Conservation (phyloP, 495 filamentous ascomycete species). For the Articulospora tetracladia region DNA sequence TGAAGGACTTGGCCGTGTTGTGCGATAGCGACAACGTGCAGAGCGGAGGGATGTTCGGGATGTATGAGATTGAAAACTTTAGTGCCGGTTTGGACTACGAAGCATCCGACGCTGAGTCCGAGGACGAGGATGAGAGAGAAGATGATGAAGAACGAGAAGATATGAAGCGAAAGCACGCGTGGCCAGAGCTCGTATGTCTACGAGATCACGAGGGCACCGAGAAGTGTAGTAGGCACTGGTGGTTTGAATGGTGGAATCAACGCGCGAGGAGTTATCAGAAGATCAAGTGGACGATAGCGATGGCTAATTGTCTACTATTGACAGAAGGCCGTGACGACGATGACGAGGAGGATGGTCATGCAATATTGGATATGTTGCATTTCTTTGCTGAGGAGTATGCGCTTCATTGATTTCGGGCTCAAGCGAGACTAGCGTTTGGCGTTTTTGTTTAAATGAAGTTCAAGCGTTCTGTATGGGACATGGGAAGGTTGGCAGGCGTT, state of each 20-base stretch:
- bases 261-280: neutral
- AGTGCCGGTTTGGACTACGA: neutral
- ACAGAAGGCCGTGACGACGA: neutral
- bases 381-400: too few relatives aligned
- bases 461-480: too few relatives aligned
- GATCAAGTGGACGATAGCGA: neutral
- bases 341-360: too few relatives aligned
- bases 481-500: too few relatives aligned
- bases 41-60: neutral
- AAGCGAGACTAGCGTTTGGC: too few relatives aligned
- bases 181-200: conserved; percentile 4
- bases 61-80: neutral
- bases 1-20: neutral
- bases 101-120: neutral
- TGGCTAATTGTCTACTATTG: neutral
- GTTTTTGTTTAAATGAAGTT: too few relatives aligned
- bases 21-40: neutral
- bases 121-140: neutral
- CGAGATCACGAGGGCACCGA: neutral
- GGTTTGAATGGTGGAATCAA: neutral
- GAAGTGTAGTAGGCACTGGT: neutral
- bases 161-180: neutral
- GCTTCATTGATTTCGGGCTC: too few relatives aligned
- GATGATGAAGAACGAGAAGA: neutral
- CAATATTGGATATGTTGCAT: too few relatives aligned